These are phyloP conservation scores for Solanum corneliomulleri DNA, from an alignment of 257 asterid species.

Conservation along the genomic window DNA sequence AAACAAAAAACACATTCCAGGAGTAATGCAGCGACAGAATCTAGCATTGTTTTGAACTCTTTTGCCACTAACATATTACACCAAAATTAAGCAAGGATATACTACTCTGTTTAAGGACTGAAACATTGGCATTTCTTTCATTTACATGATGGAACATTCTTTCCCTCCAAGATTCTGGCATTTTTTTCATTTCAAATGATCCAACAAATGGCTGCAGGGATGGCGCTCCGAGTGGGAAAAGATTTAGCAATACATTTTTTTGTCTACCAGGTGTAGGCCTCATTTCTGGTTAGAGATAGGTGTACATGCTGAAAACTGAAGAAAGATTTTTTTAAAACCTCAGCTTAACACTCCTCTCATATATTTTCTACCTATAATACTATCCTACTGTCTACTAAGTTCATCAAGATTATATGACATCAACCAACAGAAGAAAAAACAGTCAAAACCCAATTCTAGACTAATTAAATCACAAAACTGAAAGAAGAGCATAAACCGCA, in stretches of 20 bases:
- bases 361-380: neutral
- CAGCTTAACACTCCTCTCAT: neutral
- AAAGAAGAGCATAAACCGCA: neutral
- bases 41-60: neutral
- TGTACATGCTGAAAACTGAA: neutral
- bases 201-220: neutral
- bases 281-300: neutral
- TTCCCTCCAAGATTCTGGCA: neutral
- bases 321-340: neutral
- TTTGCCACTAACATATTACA: neutral
- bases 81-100: neutral
- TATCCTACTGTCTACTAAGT: neutral
- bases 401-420: neutral
- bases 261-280: neutral
- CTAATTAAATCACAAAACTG: neutral
- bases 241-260: neutral
- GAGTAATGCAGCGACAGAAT: neutral
- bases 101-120: neutral
- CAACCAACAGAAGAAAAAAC: neutral
- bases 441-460: neutral
- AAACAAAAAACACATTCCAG: neutral
- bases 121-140: neutral
- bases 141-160: neutral
- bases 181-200: neutral
- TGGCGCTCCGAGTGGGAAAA: neutral